Base-by-base conservation (phyloP, 202 grass and related monocot genomes). In the Eragrostis tef region DNA sequence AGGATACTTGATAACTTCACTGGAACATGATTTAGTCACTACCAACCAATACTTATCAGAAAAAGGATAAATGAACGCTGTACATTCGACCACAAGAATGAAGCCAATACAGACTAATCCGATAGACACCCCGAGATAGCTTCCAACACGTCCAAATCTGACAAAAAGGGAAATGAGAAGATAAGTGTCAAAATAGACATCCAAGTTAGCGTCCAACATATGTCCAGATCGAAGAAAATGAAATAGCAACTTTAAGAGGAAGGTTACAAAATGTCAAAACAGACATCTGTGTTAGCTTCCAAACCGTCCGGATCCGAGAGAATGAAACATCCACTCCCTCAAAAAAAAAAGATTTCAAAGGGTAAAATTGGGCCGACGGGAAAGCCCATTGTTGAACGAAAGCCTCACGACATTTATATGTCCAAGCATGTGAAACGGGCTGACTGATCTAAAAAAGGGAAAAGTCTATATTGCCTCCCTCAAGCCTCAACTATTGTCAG, bases 111-210 rank as follows among this genome's bases (percentile, higher is more conserved):
- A 1, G 10, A 24, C 57, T 9, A 9, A 12, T 59, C 56, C 25
- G 21, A 59, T 11, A 59, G 72, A 61, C 9, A 24, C 15, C 15
- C 42, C 14, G 51, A 49, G 60, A 24, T 42, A 74, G 63, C 52
- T 47, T 61, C 81, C 63, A 86, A 68, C 42, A 26, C 62, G 66
- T 75, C 60, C 49, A 34, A 34, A 66, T 74, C 70, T 4, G 19
- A 56, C 0, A 24, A 22, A 22, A 14, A 54, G 44, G 15, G 1
- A 17, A 43, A 31, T 54, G 51, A 76, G 21, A 77, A 34, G n/a
- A 29, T 11, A 62, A 29, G n/a, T 11, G 20, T 11, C 44, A 1
- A 49, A 26, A 70, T 14, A 42, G 11, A 56, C 31, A 12, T 2
- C 29, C 5, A 4, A 39, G 19, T 20, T 74, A 41, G 17, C 50